Evolutionary conservation across 2,329 filamentous ascomycete genomes (phyloP).

Genomic region (Aspergillus hiratsukae): DNA sequence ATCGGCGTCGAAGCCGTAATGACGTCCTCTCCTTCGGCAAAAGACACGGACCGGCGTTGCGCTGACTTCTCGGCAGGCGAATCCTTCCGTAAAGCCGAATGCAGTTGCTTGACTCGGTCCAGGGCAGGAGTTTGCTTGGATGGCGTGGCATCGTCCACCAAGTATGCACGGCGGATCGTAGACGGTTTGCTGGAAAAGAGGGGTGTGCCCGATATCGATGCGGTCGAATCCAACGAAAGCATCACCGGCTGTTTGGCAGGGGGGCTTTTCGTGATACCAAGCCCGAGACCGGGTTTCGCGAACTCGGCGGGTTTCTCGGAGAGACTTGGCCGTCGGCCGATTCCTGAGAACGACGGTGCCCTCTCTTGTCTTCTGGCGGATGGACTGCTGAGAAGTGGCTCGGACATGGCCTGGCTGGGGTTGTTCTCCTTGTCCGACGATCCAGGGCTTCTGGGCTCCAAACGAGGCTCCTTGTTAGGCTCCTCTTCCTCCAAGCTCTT

Average conservation of each 20-base stretch:
- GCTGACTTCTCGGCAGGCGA: conserved; percentile 10
- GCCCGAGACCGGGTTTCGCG: conserved; percentile 16
- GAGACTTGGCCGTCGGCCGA: conserved; percentile 15
- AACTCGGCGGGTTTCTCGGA: conserved; percentile 5
- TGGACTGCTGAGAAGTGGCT: conserved; percentile 11
- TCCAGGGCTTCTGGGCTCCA: conserved; percentile 11
- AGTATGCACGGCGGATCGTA: conserved; percentile 4
- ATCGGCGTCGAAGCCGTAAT: conserved; percentile 5
- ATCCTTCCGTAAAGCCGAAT: conserved; percentile 24
- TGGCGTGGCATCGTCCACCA: conserved; percentile 9
- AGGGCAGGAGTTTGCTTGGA: conserved; percentile 11
- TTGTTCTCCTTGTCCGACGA: background rate
- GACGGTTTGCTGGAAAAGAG: conserved; percentile 9
- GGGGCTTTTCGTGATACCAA: conserved; percentile 27
- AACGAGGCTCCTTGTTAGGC: conserved; percentile 23
- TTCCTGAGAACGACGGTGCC: conserved; percentile 19
- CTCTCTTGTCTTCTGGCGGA: conserved; percentile 11
- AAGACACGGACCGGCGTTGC: conserved; percentile 24
- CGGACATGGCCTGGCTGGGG: conserved; percentile 1
- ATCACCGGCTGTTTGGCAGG: conserved; percentile 12
- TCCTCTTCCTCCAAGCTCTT: conserved; percentile 14
- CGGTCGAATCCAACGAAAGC: conserved; percentile 5
- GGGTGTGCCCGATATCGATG: conserved; percentile 1
- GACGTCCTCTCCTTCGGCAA: conserved; percentile 18
- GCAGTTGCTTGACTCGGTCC: conserved; percentile 13